Conservation (phyloP, 345 rosid genomes). For the Gossypium rotundifolium region DNA sequence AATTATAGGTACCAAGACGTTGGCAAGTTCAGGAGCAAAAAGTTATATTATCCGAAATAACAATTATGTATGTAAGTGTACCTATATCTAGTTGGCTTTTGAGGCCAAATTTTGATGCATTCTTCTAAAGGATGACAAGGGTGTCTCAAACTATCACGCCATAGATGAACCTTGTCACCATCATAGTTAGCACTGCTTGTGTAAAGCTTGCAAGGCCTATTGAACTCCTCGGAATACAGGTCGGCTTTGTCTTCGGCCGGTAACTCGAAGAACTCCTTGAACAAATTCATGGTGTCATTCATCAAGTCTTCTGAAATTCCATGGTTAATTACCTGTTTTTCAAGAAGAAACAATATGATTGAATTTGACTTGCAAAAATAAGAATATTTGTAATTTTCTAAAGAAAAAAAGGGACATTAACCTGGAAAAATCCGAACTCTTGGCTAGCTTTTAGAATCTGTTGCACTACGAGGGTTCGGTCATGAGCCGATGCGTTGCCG, state of each 20-base stretch:
- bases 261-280: conserved; percentile 19
- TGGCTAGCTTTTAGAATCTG: conserved; percentile 16
- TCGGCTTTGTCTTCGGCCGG: conserved; percentile 14
- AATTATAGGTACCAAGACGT: too few species aligned
- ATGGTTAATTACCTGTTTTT: conserved; percentile 18
- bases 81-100: conserved; percentile 18
- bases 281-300: conserved; percentile 9
- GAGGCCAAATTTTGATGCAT: conserved; percentile 10
- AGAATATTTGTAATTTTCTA: too few species aligned
- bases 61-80: neutral
- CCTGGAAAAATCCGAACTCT: conserved; percentile 24
- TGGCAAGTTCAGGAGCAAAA: too few species aligned
- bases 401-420: too few species aligned
- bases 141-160: conserved; percentile 14
- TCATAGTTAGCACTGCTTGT: conserved; percentile 6
- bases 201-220: conserved; percentile 3
- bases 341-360: neutral
- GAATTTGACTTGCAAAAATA: neutral
- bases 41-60: neutral
- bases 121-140: neutral
- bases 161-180: neutral
- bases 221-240: neutral
- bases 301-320: conserved; percentile 1
- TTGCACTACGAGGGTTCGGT: neutral
- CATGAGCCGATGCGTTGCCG: neutral